These are phyloP conservation scores for Tricholoma furcatifolium DNA, from an alignment of 768 basidiomycete genomes.

Conservation along the genomic window DNA sequence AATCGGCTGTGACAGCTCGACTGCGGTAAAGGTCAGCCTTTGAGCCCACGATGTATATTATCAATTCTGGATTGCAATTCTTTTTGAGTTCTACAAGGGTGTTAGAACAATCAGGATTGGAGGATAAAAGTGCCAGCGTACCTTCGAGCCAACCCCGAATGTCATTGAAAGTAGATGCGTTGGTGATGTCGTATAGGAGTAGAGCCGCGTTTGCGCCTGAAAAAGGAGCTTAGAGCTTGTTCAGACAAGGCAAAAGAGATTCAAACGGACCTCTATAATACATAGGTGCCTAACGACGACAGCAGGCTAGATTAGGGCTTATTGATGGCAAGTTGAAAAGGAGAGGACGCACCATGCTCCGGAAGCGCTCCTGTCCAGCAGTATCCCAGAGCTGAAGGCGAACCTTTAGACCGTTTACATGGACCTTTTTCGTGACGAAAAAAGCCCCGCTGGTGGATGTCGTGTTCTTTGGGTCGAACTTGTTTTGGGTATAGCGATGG, in stretches of 20 bases:
- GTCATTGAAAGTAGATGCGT: constrained; percentile 84
- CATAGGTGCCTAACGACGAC: constrained; percentile 74
- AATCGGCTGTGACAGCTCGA: constrained; percentile 77
- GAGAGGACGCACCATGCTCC: constrained; percentile 69
- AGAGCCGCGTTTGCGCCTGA: constrained; percentile 90
- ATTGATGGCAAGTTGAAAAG: constrained; percentile 14
- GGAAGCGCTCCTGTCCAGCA: constrained; percentile 90
- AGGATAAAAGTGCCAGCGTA: constrained; percentile 29
- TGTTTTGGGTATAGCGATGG: constrained; percentile 87
- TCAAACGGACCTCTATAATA: constrained; percentile 71
- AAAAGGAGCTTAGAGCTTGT: constrained; percentile 13
- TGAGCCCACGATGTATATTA: constrained; percentile 94
- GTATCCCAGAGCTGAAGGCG: constrained; percentile 91
- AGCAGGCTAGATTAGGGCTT: constrained; percentile 15
- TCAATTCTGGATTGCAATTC: constrained; percentile 83
- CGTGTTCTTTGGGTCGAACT: constrained; percentile 84
- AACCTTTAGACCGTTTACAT: constrained; percentile 82
- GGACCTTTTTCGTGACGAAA: constrained; percentile 91
- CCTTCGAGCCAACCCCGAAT: constrained; percentile 91
- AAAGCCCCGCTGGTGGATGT: constrained; percentile 91
- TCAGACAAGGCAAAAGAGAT: constrained; percentile 3
- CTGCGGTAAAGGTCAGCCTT: constrained; percentile 79
- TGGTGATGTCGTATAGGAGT: constrained; percentile 94
- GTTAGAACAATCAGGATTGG: constrained; percentile 15
- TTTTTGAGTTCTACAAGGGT: constrained; percentile 73